phyloP scores from a whole-genome alignment of 1,139 yeast species.

The Pneumocystis carinii region DNA sequence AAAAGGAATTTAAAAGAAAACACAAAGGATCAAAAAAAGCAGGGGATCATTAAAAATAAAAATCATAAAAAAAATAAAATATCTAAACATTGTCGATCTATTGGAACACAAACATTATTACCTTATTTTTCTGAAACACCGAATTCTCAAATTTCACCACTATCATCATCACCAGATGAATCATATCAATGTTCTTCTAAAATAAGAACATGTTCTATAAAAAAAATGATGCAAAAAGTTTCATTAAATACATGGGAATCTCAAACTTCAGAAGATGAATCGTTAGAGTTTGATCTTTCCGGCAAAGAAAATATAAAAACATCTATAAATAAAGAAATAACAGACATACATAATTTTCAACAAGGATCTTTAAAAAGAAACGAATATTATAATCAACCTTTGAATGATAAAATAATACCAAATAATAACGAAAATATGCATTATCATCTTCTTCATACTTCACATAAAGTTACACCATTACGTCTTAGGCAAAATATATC shows the following conservation, averaged over 20 bases:
- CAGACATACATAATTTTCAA: not conserved
- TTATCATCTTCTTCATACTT: not conserved
- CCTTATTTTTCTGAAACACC: not conserved
- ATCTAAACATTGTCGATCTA: not conserved
- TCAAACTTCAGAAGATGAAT: not conserved
- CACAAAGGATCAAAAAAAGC: not conserved
- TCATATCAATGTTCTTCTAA: not conserved
- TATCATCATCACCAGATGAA: not conserved
- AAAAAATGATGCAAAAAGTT: not conserved
- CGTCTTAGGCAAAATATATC: not conserved
- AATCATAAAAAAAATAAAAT: not conserved
- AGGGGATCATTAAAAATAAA: not conserved
- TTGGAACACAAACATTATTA: not conserved
- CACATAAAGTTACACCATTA: not conserved
- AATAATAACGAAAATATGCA: not conserved
- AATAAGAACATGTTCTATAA: not conserved
- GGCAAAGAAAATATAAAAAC: not conserved
- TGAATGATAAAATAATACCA: not conserved
- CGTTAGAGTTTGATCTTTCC: not conserved
- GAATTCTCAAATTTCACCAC: not conserved
- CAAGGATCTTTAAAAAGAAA: not conserved
- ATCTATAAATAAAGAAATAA: not conserved
- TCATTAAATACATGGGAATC: not conserved
- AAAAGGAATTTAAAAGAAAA: not conserved
- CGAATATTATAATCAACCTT: not conserved